Evolutionary conservation across 768 basidiomycete genomes (phyloP).

Genomic region (Mrakia blollopis): DNA sequence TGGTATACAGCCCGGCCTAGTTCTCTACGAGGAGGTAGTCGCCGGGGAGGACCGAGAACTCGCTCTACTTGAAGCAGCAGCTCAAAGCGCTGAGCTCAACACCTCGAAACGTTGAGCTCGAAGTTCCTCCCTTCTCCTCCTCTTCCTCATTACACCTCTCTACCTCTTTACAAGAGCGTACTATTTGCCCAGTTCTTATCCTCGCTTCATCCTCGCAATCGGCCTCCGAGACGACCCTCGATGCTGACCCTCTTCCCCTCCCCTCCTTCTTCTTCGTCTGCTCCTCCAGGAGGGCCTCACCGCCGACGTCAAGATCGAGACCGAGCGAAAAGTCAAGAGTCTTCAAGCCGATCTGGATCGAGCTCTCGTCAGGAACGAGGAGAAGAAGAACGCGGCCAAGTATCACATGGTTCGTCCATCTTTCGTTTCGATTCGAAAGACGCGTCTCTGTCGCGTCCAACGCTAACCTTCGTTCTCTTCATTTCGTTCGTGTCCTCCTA

Average conservation of each 20-base stretch:
- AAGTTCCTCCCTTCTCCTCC: too few relatives aligned
- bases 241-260: neutral
- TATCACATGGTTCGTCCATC: conserved; percentile 63
- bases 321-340: conserved; percentile 69
- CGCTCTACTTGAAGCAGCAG: neutral
- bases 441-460: neutral
- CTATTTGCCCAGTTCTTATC: too few relatives aligned
- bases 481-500: neutral
- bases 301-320: conserved; percentile 75
- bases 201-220: too few relatives aligned
- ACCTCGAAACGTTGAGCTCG: too few relatives aligned
- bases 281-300: conserved; percentile 63
- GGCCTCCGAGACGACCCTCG: neutral
- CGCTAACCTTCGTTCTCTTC: neutral
- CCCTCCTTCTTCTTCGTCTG: neutral
- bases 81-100: too few relatives aligned
- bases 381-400: conserved; percentile 61
- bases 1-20: too few relatives aligned
- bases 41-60: too few relatives aligned
- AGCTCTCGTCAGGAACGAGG: conserved; percentile 41
- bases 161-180: neutral
- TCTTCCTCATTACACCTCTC: too few relatives aligned
- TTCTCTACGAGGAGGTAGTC: too few relatives aligned
- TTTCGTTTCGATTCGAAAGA: neutral
- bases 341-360: conserved; percentile 54